These are phyloP conservation scores for Coemansia sp. DNA, from an alignment of 192 early-diverging fungal species.

Conservation along the genomic window DNA sequence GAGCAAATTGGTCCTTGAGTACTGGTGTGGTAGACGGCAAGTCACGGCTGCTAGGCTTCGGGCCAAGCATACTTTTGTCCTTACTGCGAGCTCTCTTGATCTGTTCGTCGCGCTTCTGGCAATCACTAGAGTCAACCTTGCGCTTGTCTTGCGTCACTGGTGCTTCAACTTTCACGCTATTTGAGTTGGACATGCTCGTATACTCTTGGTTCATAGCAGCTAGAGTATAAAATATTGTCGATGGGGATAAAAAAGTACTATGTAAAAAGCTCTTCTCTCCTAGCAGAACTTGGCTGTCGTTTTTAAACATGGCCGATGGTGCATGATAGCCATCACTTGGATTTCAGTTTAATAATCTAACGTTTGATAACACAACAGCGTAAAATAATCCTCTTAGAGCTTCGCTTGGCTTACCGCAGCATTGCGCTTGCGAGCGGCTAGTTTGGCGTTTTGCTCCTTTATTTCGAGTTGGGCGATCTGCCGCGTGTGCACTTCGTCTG, in stretches of 20 bases:
- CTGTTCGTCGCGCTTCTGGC: background rate
- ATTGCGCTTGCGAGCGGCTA: constrained; percentile 21
- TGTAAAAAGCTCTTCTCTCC: background rate
- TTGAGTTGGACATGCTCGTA: background rate
- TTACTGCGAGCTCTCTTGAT: background rate
- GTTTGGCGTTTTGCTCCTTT: constrained; percentile 48
- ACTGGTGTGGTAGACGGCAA: background rate
- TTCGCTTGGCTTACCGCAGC: constrained; percentile 6
- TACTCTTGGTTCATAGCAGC: background rate
- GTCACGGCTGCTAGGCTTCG: background rate
- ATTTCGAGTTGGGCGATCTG: constrained; percentile 85
- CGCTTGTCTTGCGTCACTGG: background rate
- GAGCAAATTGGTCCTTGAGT: background rate
- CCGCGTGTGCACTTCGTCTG: constrained; percentile 87
- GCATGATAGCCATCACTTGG: background rate
- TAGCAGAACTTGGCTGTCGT: background rate
- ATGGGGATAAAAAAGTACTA: background rate
- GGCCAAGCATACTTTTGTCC: background rate
- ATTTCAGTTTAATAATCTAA: background rate
- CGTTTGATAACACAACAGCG: background rate
- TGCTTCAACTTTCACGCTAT: background rate
- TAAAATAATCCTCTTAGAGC: constrained; percentile 7
- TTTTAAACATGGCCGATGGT: background rate
- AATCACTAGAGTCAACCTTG: background rate
- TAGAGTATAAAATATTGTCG: background rate